Percentiles rank a stretch among this genome's conserved stretches.
phyloP scores from a whole-genome alignment of 371 early-diverging fungal genomes.

The Mucor circinelloides region DNA sequence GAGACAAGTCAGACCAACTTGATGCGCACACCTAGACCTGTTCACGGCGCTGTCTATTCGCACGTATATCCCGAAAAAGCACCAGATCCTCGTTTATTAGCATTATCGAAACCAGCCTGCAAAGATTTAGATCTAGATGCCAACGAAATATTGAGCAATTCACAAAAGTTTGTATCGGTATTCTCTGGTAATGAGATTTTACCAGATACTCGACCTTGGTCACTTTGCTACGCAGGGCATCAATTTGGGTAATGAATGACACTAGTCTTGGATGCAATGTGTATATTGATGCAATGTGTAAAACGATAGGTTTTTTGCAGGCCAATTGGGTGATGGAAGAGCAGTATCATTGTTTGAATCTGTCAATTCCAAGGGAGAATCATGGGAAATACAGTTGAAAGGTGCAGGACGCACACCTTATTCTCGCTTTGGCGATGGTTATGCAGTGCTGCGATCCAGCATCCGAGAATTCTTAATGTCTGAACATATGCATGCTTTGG shows the following conservation, averaged over 20 bases:
- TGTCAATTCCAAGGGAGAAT: conserved; percentile 34
- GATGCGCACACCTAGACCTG: conserved; percentile 53
- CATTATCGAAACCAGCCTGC: conserved; percentile 42
- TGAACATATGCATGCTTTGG: conserved; percentile 77
- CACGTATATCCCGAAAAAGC: conserved; percentile 59
- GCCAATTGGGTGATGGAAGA: conserved; percentile 88
- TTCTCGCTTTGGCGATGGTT: conserved; percentile 88
- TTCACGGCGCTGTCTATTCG: conserved; percentile 62
- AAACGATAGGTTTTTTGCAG: conserved; percentile 52
- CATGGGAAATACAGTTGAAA: conserved; percentile 86
- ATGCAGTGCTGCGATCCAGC: conserved; percentile 79
- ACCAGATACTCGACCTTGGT: conserved; percentile 73
- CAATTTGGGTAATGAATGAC: conserved; percentile 76
- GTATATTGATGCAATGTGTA: neutral
- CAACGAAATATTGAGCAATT: conserved; percentile 13
- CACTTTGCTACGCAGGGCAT: conserved; percentile 87
- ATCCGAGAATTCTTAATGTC: conserved; percentile 86
- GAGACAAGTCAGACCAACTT: conserved; percentile 22
- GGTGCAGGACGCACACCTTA: conserved; percentile 88
- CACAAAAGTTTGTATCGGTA: conserved; percentile 33
- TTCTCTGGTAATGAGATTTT: conserved; percentile 50
- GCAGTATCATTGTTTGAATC: conserved; percentile 77
- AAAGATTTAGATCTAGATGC: conserved; percentile 47
- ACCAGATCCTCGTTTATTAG: conserved; percentile 48
- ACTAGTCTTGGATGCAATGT: neutral